Conservation (phyloP, 1,284 basidiomycete species). For the Mycosarcoma mackinlayi region DNA sequence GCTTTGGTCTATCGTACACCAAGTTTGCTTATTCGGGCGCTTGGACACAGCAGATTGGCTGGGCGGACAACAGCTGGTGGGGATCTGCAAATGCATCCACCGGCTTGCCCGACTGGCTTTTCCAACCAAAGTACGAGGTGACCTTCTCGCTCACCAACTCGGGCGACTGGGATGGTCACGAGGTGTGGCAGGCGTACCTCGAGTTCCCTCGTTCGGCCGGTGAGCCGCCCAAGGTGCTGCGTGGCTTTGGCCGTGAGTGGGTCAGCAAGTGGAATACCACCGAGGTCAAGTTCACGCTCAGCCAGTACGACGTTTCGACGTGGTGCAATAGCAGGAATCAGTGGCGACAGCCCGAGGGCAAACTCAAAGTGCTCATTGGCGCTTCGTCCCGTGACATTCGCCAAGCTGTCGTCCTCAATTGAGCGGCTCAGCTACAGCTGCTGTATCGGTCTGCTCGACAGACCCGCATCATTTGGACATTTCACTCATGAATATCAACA, state of each 20-base stretch:
- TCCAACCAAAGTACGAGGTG: constrained; percentile 51
- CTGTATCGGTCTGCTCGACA: not conserved
- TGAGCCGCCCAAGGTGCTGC: constrained; percentile 60
- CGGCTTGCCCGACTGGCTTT: constrained; percentile 57
- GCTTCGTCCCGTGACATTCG: constrained; percentile 56
- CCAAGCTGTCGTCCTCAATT: constrained; percentile 37
- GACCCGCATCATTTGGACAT: not conserved
- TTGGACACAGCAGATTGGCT: constrained; percentile 36
- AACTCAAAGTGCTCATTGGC: constrained; percentile 49
- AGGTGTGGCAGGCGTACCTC: constrained; percentile 62
- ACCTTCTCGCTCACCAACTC: constrained; percentile 53
- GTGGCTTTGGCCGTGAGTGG: constrained; percentile 53
- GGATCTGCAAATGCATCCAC: constrained; percentile 24
- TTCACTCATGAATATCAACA: not conserved
- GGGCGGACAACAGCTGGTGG: constrained; percentile 52
- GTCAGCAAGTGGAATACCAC: constrained; percentile 36
- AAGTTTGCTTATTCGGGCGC: constrained; percentile 51
- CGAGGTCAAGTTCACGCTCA: constrained; percentile 43
- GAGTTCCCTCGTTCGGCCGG: constrained; percentile 50
- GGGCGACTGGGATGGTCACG: constrained; percentile 53
- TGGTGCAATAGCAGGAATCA: constrained; percentile 42
- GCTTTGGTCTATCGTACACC: constrained; percentile 60
- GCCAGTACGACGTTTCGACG: constrained; percentile 54
- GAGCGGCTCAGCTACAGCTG: not conserved
- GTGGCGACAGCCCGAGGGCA: constrained; percentile 55